A percentile compares a stretch with the other conserved stretches of the same genome.
Conservation (phyloP, 352 stramenopile genomes). For the Globisporangium spinosum region DNA sequence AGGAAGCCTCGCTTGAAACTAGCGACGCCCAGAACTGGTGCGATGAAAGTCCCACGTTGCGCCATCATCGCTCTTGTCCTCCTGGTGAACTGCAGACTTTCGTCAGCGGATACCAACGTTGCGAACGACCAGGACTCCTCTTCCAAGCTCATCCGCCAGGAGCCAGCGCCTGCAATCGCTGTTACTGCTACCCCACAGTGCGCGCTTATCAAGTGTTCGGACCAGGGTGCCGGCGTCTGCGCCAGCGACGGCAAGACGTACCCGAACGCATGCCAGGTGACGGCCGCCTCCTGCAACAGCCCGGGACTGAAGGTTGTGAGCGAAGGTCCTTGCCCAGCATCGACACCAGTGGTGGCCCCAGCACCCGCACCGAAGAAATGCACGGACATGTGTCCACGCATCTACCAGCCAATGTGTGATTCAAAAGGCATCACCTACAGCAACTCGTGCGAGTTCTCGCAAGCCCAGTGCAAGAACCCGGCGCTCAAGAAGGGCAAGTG, state of each 20-base stretch:
- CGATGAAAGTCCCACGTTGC: not conserved
- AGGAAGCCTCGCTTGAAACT: not conserved
- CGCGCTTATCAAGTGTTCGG: conserved; percentile 19
- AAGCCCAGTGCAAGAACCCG: conserved; percentile 29
- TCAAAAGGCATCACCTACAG: conserved; percentile 41
- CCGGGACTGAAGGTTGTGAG: conserved; percentile 6
- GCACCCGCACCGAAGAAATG: not conserved
- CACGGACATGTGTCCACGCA: not conserved
- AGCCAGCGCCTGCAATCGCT: not conserved
- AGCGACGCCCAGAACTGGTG: not conserved
- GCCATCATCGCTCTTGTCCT: not conserved
- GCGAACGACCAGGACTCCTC: not conserved
- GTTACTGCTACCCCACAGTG: not conserved
- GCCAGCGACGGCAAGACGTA: conserved; percentile 19
- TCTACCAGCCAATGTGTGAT: conserved; percentile 43
- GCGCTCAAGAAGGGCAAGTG: conserved; percentile 1
- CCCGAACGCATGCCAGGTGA: conserved; percentile 16
- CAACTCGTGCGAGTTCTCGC: conserved; percentile 46
- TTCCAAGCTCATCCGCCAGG: not conserved
- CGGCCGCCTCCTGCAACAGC: conserved; percentile 1
- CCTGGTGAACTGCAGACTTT: not conserved
- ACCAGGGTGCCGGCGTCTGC: conserved; percentile 11
- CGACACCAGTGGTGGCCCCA: not conserved
- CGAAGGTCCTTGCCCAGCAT: conserved; percentile 8
- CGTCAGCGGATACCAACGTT: not conserved